Evolutionary conservation across 768 basidiomycete species (phyloP).

Genomic region (Rubroboletus satanas): DNA sequence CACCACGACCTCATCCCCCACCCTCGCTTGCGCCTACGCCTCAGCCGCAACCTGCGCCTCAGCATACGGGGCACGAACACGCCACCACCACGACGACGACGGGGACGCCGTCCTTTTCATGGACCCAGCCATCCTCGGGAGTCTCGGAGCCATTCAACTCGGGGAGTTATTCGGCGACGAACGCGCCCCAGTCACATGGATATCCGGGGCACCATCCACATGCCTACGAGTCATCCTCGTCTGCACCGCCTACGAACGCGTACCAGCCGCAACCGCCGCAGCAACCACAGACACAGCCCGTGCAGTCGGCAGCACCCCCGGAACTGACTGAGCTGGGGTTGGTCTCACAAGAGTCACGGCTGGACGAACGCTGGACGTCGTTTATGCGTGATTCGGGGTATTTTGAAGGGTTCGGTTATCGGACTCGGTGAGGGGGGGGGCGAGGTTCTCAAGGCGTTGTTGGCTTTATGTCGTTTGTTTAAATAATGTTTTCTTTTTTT

Average conservation of each 20-base stretch:
- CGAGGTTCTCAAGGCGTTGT: no score
- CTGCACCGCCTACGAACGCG: not conserved
- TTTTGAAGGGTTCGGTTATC: constrained; percentile 34
- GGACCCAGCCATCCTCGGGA: constrained; percentile 9
- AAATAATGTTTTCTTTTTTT: no score
- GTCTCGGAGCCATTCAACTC: constrained; percentile 5
- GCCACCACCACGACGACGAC: not conserved
- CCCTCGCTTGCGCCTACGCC: constrained; percentile 1
- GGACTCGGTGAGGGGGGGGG: constrained; percentile 17
- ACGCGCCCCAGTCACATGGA: constrained; percentile 6
- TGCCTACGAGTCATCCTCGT: constrained; percentile 15
- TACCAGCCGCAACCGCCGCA: constrained; percentile 4
- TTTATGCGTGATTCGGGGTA: constrained; percentile 59
- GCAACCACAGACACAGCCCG: constrained; percentile 2
- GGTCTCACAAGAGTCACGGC: constrained; percentile 49
- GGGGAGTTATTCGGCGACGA: constrained; percentile 9
- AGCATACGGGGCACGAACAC: constrained; percentile 20
- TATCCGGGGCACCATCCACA: constrained; percentile 16
- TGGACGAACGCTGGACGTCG: constrained; percentile 57
- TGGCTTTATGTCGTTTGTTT: no score
- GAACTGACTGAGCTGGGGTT: constrained; percentile 61
- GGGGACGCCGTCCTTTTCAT: constrained; percentile 10
- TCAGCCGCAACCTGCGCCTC: constrained; percentile 3
- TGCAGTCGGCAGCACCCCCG: constrained; percentile 23
- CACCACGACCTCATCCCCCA: constrained; percentile 14